Evolutionary conservation across 306 rosid species (phyloP), one percentile per base, ranked within the genome.

Genomic region (Pueraria montana): DNA sequence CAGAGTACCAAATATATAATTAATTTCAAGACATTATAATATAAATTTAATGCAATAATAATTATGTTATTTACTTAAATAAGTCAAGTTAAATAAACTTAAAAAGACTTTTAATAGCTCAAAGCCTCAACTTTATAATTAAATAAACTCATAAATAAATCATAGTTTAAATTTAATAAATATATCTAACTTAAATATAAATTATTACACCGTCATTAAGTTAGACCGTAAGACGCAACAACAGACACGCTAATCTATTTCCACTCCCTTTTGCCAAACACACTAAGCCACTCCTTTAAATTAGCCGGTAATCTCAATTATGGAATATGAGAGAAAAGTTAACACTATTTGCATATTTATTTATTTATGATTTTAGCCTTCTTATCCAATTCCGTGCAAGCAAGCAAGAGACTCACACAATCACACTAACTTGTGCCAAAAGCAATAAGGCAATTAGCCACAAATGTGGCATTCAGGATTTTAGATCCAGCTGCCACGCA

Each of bases 371-470:
- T 80, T 32, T 10, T 20, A 49, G 38, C 2, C 5, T 68, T 69
- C 18, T 77, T 24, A 83, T 48, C 26, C 61, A 70, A 77, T 70
- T 70, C 16, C 69, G 17, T 30, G 72, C 38, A 48, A 49, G 69
- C n/a, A 4, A 34, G n/a, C n/a, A 77, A 78, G 52, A 72, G 40
- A 50, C 6, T 16, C 13, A 16, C 5, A 14, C n/a, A 50, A 0
- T 5, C 12, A 50, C 36, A 46, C 14, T 61, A 13, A 2, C 75
- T 79, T 84, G 72, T 78, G 43, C 2, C 30, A 4, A 38, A 38
- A 38, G 11, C 43, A 38, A 38, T 38, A 2, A 72, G 71, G 87
- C 17, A 18, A 71, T 48, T 36, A 49, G 18, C 30, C 49, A 70
- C 24, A 40, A 21, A 18, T 1, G 24, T 58, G 62, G 11, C 53